Evolutionary conservation across 106 monocot genomes (phyloP).

Genomic region (Alisma plantagoaquatica): DNA sequence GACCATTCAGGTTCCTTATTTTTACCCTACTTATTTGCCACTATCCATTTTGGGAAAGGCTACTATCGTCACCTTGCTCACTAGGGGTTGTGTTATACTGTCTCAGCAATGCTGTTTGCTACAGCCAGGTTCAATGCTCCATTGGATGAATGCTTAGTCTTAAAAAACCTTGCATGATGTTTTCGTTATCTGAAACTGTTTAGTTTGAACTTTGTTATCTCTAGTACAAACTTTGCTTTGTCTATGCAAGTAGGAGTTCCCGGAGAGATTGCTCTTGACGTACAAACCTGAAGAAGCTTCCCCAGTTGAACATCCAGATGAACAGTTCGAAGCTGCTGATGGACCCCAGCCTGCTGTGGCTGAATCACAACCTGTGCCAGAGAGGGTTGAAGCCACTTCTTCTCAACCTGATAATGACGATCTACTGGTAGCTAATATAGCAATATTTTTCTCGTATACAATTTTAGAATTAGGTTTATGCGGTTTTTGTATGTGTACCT

Average conservation of each 20-base stretch:
- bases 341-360: slow-evolving; percentile 30
- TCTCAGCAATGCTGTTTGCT: too few species aligned
- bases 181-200: too few species aligned
- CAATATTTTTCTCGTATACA: background rate
- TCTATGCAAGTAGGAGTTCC: slow-evolving; percentile 52
- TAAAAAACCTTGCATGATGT: too few species aligned
- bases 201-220: too few species aligned
- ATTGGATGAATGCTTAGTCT: too few species aligned
- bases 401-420: slow-evolving; percentile 40
- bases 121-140: too few species aligned
- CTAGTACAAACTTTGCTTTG: too few species aligned
- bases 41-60: too few species aligned
- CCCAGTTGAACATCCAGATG: slow-evolving; percentile 4
- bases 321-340: slow-evolving; percentile 1
- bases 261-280: slow-evolving; percentile 93
- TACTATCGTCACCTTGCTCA: too few species aligned
- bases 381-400: slow-evolving; percentile 26
- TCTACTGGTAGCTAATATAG: slow-evolving; percentile 47
- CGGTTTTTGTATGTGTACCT: background rate
- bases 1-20: too few species aligned
- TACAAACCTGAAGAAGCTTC: slow-evolving; percentile 74
- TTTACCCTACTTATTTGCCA: too few species aligned
- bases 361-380: slow-evolving; percentile 20
- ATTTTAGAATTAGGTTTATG: background rate
- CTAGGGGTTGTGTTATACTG: too few species aligned